phyloP scores from a whole-genome alignment of 305 asterid genomes.

The Solanum hybrid region DNA sequence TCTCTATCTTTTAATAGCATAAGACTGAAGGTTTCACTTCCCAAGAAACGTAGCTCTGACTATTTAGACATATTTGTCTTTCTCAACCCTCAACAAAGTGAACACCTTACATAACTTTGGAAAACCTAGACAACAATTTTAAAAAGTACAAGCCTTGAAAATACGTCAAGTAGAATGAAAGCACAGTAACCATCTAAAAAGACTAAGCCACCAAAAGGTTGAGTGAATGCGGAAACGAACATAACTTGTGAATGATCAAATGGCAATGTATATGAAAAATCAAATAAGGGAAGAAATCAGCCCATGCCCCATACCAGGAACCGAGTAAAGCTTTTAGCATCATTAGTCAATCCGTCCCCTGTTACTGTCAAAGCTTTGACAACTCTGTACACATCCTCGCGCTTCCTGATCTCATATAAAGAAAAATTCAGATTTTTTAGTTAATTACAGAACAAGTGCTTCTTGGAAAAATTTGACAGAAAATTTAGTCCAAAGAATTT shows the following conservation, averaged over 20 bases:
- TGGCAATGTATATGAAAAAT: not conserved
- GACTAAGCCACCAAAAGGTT: not conserved
- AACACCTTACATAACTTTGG: not conserved
- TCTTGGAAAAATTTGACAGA: not conserved
- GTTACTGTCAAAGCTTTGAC: conserved; percentile 60
- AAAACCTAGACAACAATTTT: not conserved
- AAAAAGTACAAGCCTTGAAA: not conserved
- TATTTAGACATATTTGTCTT: not conserved
- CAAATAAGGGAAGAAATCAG: conserved; percentile 1
- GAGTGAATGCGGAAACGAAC: not conserved
- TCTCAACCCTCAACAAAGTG: not conserved
- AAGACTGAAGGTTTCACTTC: not conserved
- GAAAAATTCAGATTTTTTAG: not conserved
- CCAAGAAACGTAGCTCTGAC: not conserved
- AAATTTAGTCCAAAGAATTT: not conserved
- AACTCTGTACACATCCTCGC: conserved; percentile 88
- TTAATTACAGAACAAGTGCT: not conserved
- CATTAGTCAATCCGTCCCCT: conserved; percentile 57
- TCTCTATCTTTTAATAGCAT: not conserved
- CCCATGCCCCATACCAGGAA: conserved; percentile 55
- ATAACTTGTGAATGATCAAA: not conserved
- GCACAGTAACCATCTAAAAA: conserved; percentile 5
- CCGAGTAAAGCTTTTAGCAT: conserved; percentile 55
- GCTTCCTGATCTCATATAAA: conserved; percentile 46
- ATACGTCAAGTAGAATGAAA: not conserved